Percentiles rank a stretch among this genome's conserved stretches.
Evolutionary conservation across 1,139 yeast genomes (phyloP).

Genomic region (Candida sp.): DNA sequence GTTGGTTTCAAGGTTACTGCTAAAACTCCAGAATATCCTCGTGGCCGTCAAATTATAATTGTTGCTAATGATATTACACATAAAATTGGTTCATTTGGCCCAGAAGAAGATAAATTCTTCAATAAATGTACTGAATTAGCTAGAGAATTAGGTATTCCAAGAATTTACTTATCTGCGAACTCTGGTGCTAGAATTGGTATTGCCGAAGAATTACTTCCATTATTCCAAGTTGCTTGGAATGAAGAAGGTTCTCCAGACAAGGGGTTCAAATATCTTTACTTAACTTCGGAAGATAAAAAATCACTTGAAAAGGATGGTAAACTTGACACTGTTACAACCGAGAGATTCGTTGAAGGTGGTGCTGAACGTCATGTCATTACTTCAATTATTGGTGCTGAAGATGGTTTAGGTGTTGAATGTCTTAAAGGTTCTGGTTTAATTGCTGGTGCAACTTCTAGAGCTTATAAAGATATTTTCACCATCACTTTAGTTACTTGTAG

Average conservation of each 20-base stretch:
- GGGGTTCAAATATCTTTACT: conserved; percentile 88
- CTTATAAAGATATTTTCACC: conserved; percentile 96
- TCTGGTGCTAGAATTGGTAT: conserved; percentile 99
- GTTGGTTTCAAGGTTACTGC: conserved; percentile 91
- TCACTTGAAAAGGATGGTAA: conserved; percentile 59
- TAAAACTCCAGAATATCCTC: conserved; percentile 96
- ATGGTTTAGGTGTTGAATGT: conserved; percentile 98
- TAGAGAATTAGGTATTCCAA: conserved; percentile 85
- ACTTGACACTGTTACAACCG: conserved; percentile 65
- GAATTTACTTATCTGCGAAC: conserved; percentile 94
- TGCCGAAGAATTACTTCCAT: conserved; percentile 92
- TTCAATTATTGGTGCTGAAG: conserved; percentile 89
- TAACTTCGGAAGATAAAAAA: conserved; percentile 65
- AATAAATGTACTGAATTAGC: conserved; percentile 91
- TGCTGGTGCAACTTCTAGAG: conserved; percentile 98
- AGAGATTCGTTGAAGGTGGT: conserved; percentile 79
- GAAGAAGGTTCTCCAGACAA: conserved; percentile 69
- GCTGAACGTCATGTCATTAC: conserved; percentile 78
- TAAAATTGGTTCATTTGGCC: conserved; percentile 98
- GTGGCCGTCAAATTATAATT: conserved; percentile 88
- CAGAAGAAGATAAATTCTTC: conserved; percentile 92
- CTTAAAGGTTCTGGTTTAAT: conserved; percentile 96
- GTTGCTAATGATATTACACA: conserved; percentile 97
- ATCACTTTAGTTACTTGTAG: conserved; percentile 96
- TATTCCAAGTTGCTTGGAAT: conserved; percentile 91